These are phyloP conservation scores for Candida quercuum DNA, from an alignment of 805 yeast genomes.

Conservation along the genomic window DNA sequence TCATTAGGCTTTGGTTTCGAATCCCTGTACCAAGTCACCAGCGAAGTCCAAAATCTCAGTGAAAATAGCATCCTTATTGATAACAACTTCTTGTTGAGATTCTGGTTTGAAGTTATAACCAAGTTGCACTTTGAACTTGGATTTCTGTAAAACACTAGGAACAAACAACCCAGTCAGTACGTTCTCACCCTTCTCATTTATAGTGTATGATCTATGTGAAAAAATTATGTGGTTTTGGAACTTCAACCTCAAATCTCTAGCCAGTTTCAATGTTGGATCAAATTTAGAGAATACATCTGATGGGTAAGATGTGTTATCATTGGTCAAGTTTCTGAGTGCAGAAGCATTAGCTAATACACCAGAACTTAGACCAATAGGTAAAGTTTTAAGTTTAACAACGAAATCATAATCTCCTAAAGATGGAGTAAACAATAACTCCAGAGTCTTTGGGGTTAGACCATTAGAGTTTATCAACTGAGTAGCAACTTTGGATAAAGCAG, in stretches of 20 bases:
- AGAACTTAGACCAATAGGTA: conserved; percentile 38
- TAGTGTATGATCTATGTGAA: conserved; percentile 51
- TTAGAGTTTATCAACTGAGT: conserved; percentile 43
- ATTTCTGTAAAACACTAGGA: conserved; percentile 52
- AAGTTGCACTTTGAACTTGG: conserved; percentile 73
- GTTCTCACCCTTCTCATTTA: conserved; percentile 50
- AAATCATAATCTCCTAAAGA: conserved; percentile 83
- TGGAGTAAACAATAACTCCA: conserved; percentile 67
- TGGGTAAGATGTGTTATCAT: conserved; percentile 27
- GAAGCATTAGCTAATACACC: conserved; percentile 47
- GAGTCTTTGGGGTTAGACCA: conserved; percentile 36
- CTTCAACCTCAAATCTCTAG: conserved; percentile 53
- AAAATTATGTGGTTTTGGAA: conserved; percentile 67
- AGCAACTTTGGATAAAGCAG: conserved; percentile 81
- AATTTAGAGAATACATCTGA: conserved; percentile 37
- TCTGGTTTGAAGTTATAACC: conserved; percentile 70
- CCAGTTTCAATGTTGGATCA: conserved; percentile 60
- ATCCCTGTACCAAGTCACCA: conserved; percentile 53
- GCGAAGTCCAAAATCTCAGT: conserved; percentile 67
- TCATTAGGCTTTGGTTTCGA: conserved; percentile 14
- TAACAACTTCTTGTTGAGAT: conserved; percentile 43
- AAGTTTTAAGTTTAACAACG: conserved; percentile 52
- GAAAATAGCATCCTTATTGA: conserved; percentile 70
- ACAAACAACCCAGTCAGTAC: conserved; percentile 79
- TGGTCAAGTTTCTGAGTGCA: conserved; percentile 54